phyloP scores from a whole-genome alignment of 2,329 filamentous ascomycete genomes.

The Ophiocordyceps sinensis region DNA sequence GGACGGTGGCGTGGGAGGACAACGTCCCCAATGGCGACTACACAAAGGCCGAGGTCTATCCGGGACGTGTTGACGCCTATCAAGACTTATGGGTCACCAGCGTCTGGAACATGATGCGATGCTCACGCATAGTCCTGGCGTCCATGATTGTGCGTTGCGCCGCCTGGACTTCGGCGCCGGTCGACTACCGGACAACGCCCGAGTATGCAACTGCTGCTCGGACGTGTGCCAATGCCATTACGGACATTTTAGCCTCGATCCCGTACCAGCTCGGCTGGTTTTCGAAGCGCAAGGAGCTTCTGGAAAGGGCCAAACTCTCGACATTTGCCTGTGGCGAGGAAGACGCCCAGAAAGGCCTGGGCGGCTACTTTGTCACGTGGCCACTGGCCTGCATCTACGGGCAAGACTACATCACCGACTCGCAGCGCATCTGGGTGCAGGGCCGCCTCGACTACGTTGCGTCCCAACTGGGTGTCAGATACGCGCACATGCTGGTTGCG shows the following conservation, averaged over 20 bases:
- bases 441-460: constrained; percentile 41
- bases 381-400: constrained; percentile 37
- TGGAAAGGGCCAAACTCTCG: constrained; percentile 24
- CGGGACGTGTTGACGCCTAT: constrained; percentile 45
- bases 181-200: constrained; percentile 47
- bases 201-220: constrained; percentile 43
- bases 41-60: constrained; percentile 38
- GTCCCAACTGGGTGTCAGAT: constrained; percentile 40
- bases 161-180: constrained; percentile 44
- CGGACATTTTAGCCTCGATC: constrained; percentile 45
- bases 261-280: constrained; percentile 49
- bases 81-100: constrained; percentile 43
- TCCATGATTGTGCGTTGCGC: constrained; percentile 42
- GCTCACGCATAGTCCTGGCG: constrained; percentile 38
- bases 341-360: constrained; percentile 35
- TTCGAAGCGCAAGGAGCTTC: constrained; percentile 26
- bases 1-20: constrained; percentile 42
- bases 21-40: constrained; percentile 37
- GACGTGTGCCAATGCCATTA: constrained; percentile 36
- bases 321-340: constrained; percentile 36
- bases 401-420: constrained; percentile 45
- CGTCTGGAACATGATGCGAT: constrained; percentile 40
- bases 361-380: constrained; percentile 46
- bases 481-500: constrained; percentile 38
- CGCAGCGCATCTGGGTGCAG: constrained; percentile 39